Conservation (phyloP, 352 stramenopile species). For the Phytophthora vignae region DNA sequence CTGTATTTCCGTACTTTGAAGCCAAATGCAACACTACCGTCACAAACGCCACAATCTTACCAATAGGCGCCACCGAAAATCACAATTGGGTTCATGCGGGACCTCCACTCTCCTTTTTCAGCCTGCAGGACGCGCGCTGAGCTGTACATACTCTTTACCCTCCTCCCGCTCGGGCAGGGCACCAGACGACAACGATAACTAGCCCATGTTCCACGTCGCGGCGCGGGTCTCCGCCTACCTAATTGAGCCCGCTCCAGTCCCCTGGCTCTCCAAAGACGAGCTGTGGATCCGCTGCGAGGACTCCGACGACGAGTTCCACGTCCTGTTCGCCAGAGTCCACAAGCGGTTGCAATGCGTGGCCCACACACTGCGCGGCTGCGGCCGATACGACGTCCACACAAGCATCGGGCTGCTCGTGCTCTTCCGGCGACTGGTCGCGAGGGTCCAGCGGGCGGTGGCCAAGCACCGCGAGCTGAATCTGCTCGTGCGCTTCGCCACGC, state of each 20-base stretch:
- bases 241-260: not conserved
- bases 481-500: slow-evolving; percentile 31
- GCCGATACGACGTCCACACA: not conserved
- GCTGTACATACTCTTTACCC: no score
- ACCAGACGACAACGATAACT: slow-evolving; percentile 12
- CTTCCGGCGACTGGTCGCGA: slow-evolving; percentile 4
- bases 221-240: slow-evolving; percentile 17
- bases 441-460: slow-evolving; percentile 19
- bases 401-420: slow-evolving; percentile 4
- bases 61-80: no score
- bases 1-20: no score
- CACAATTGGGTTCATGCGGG: no score
- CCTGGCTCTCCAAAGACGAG: no score
- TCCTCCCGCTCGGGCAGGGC: no score
- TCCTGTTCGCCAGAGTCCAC: slow-evolving; percentile 16
- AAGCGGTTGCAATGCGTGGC: slow-evolving; percentile 4
- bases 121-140: no score
- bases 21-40: no score
- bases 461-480: slow-evolving; percentile 24
- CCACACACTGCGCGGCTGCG: slow-evolving; percentile 5
- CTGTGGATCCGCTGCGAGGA: not conserved
- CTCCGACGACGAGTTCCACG: slow-evolving; percentile 16
- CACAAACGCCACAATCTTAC: no score
- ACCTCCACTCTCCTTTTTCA: no score
- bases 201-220: slow-evolving; percentile 23